Evolutionary conservation across 1,284 basidiomycete genomes (phyloP).

Genomic region (Rugosomyces carneus): DNA sequence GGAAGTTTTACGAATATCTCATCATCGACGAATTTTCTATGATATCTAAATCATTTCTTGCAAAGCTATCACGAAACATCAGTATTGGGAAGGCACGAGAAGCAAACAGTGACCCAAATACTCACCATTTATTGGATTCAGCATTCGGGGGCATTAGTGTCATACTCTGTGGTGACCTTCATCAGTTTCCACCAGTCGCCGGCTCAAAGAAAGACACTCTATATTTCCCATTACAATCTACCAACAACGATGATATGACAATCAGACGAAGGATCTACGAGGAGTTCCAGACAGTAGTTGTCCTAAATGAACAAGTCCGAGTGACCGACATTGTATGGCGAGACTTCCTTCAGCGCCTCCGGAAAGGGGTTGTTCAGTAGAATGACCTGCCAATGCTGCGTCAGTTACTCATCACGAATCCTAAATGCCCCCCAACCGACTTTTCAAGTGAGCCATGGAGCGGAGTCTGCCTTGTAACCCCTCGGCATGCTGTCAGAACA

Average conservation of each 20-base stretch:
- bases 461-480: constrained; percentile 27
- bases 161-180: constrained; percentile 30
- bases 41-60: constrained; percentile 16
- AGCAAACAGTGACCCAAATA: no score
- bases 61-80: not conserved
- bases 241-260: constrained; percentile 4
- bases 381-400: no score
- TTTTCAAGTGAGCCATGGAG: constrained; percentile 21
- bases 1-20: constrained; percentile 11
- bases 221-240: constrained; percentile 10
- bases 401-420: no score
- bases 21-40: constrained; percentile 28
- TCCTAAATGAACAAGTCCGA: constrained; percentile 22
- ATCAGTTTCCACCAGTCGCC: constrained; percentile 33
- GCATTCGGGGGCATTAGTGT: constrained; percentile 25
- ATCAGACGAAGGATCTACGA: constrained; percentile 24
- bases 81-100: not conserved
- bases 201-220: constrained; percentile 15
- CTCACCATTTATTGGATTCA: no score
- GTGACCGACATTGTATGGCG: constrained; percentile 24
- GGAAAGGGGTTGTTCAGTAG: constrained; percentile 14
- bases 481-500: constrained; percentile 26
- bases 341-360: constrained; percentile 16
- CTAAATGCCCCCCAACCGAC: constrained; percentile 10
- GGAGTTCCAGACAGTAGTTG: constrained; percentile 28